Percentiles rank a stretch among this genome's conserved stretches.
Conservation (phyloP, 2,329 filamentous ascomycete genomes). For the Fusarium multiceps region DNA sequence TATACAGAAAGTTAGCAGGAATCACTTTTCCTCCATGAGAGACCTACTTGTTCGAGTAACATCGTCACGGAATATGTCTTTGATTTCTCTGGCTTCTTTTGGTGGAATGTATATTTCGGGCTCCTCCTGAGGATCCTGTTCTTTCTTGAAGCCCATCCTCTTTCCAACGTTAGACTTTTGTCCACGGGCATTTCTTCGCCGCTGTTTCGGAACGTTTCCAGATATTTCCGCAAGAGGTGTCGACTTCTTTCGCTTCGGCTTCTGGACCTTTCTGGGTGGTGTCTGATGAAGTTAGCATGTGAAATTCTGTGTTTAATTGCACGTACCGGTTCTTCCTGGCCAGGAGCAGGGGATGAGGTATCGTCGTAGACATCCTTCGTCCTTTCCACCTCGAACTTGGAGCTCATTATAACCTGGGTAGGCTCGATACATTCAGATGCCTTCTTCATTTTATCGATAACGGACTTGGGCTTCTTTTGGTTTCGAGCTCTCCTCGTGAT, state of each 20-base stretch:
- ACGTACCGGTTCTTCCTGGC: conserved; percentile 58
- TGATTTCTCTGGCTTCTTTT: conserved; percentile 36
- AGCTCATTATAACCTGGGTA: conserved; percentile 72
- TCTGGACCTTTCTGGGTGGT: conserved; percentile 48
- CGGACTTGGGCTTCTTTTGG: conserved; percentile 79
- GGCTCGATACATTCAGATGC: conserved; percentile 73
- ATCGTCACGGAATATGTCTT: conserved; percentile 50
- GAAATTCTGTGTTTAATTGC: background rate
- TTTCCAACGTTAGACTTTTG: conserved; percentile 33
- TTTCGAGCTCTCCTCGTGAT: conserved; percentile 80
- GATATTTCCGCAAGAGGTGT: conserved; percentile 51
- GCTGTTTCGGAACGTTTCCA: conserved; percentile 49
- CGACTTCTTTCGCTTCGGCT: conserved; percentile 48
- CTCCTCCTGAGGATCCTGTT: conserved; percentile 30
- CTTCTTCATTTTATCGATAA: conserved; percentile 73
- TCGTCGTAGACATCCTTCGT: conserved; percentile 70
- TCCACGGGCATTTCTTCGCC: conserved; percentile 38
- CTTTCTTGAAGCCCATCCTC: conserved; percentile 28
- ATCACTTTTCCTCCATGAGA: background rate
- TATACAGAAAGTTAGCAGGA: conserved; percentile 35
- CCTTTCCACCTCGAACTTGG: conserved; percentile 62
- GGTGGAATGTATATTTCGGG: conserved; percentile 17
- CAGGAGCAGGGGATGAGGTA: conserved; percentile 61
- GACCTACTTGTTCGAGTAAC: conserved; percentile 43
- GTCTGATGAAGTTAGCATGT: conserved; percentile 34